phyloP scores from a whole-genome alignment of 139 green algal genomes.

The Haematococcus lacustris region DNA sequence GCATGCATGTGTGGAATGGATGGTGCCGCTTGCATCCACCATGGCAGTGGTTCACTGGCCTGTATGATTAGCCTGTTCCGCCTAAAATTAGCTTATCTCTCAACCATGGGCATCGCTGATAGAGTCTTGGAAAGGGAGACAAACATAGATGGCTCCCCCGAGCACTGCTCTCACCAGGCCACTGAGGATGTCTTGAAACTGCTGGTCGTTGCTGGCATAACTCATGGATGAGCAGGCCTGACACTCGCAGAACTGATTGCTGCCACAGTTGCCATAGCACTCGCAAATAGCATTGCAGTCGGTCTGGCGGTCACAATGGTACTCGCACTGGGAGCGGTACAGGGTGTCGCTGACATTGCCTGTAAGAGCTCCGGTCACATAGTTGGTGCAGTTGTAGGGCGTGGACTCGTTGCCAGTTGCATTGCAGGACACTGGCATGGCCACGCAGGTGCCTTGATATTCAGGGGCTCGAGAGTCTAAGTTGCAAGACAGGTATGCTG shows the following conservation, averaged over 20 bases:
- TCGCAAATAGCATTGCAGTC: constrained; percentile 50
- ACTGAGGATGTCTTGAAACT: not conserved
- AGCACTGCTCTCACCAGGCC: no score
- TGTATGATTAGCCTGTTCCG: no score
- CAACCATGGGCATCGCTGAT: no score
- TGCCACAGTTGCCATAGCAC: constrained; percentile 27
- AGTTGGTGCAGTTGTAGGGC: constrained; percentile 40
- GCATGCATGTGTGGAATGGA: no score
- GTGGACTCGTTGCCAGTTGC: constrained; percentile 15
- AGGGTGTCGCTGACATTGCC: constrained; percentile 13
- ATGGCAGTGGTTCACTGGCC: no score
- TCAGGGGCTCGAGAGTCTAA: constrained; percentile 30
- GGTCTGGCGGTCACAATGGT: constrained; percentile 31
- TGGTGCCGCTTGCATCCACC: no score
- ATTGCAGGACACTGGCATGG: constrained; percentile 25
- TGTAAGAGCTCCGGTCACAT: not conserved
- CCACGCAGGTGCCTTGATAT: constrained; percentile 48
- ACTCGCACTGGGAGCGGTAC: constrained; percentile 34
- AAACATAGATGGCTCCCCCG: no score
- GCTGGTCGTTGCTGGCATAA: constrained; percentile 11
- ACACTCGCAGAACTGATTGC: constrained; percentile 37
- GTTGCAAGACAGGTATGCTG: constrained; percentile 45
- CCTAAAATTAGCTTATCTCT: no score
- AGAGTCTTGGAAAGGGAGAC: no score
- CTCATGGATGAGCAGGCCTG: constrained; percentile 26